phyloP scores from a whole-genome alignment of 805 yeast species.

The Candida mattraensis region DNA sequence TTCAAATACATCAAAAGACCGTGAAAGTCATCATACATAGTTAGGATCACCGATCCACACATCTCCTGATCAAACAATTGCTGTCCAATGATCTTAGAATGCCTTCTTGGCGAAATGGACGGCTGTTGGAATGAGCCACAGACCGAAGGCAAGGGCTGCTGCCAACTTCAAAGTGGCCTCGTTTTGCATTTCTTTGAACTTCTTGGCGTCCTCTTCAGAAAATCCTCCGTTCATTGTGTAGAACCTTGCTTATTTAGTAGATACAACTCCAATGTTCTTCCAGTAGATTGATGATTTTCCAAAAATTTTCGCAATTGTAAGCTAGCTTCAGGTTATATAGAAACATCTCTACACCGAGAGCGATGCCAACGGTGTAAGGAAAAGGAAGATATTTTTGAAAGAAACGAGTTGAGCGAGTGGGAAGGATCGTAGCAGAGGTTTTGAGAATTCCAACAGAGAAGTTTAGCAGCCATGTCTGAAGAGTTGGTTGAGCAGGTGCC shows the following conservation, averaged over 20 bases:
- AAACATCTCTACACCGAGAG: conserved; percentile 1
- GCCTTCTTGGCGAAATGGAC: conserved; percentile 53
- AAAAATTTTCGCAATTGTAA: not conserved
- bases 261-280: not conserved
- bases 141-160: conserved; percentile 60
- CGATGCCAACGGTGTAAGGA: no score
- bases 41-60: not conserved
- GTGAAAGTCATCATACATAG: no score
- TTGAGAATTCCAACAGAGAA: no score
- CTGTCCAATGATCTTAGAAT: conserved; percentile 10
- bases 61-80: not conserved
- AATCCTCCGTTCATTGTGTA: conserved; percentile 28
- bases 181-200: conserved; percentile 62
- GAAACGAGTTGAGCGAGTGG: conserved; percentile 1
- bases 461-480: no score
- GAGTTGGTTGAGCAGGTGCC: no score
- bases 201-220: conserved; percentile 43
- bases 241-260: no score
- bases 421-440: no score
- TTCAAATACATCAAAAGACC: no score
- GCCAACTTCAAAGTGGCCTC: conserved; percentile 59
- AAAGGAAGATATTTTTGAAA: not conserved
- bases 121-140: conserved; percentile 59
- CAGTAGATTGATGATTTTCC: not conserved
- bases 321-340: not conserved